Evolutionary conservation across 257 asterid species (phyloP), one percentile per base, ranked within the genome.

Genomic region (Fraxinus anomala): DNA sequence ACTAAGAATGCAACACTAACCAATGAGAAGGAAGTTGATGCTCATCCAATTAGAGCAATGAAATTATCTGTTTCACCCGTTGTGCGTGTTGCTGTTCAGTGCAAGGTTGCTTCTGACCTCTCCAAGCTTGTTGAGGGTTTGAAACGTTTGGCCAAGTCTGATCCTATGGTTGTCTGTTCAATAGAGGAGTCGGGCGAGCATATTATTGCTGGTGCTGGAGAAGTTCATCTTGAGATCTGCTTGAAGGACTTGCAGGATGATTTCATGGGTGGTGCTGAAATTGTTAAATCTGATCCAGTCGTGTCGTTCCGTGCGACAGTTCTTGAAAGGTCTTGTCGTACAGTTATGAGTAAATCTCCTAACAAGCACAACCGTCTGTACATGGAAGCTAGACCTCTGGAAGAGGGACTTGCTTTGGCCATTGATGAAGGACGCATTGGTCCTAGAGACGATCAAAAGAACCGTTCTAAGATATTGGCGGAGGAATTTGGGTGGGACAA

Each of bases 401-500:
- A n/a, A n/a, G n/a, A n/a, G n/a, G n/a, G n/a, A n/a, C n/a, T n/a
- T n/a, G n/a, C n/a, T n/a, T n/a, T n/a, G n/a, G n/a, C n/a, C n/a
- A n/a, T n/a, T n/a, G n/a, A n/a, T n/a, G n/a, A n/a, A n/a, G n/a
- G n/a, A n/a, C n/a, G n/a, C n/a, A n/a, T n/a, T n/a, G n/a, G n/a
- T n/a, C n/a, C n/a, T n/a, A n/a, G n/a, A n/a, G n/a, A n/a, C n/a
- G n/a, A 85, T 49, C 86, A 85, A 12, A 82, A 82, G 31, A 37
- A 12, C 17, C 86, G 86, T 42, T 77, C 85, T 37, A 82, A 85
- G 85, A 85, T 85, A 34, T 72, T 85, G 77, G 73, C 86, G 0
- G 86, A 85, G 71, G 86, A 85, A 79, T 82, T 85, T 72, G 89
- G 89, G 1, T 86, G 89, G 89, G 89, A 86, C 80, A 86, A 86